Conservation (phyloP, 371 early-diverging fungal genomes). For the Funneliformis caledonium region DNA sequence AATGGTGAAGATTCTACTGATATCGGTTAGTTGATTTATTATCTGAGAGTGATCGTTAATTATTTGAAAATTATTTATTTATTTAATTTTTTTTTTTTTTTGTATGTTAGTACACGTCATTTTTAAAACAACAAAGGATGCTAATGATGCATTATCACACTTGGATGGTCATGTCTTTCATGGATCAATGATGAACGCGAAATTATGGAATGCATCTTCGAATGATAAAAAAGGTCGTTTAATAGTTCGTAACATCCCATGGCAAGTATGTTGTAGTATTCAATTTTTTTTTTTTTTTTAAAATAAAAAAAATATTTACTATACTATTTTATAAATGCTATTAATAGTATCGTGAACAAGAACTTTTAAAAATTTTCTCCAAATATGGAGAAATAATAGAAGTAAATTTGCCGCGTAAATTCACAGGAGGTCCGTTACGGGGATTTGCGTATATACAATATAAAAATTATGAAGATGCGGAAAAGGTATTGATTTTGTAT, state of each 20-base stretch:
- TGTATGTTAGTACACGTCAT: conserved; percentile 46
- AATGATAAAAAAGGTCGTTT: conserved; percentile 67
- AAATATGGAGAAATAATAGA: conserved; percentile 67
- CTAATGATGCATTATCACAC: conserved; percentile 56
- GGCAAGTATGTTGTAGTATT: conserved; percentile 54
- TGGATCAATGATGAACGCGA: conserved; percentile 51
- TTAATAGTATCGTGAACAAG: conserved; percentile 60
- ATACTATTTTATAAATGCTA: not conserved
- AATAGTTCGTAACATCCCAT: conserved; percentile 91
- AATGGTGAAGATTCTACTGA: conserved; percentile 47
- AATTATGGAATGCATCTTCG: conserved; percentile 40
- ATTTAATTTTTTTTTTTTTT: conserved; percentile 32
- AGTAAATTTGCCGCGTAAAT: conserved; percentile 78
- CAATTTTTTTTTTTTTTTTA: too few species aligned
- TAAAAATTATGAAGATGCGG: conserved; percentile 65
- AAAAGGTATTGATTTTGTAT: conserved; percentile 49
- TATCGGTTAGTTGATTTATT: conserved; percentile 35
- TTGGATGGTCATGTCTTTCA: conserved; percentile 74
- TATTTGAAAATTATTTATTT: conserved; percentile 44
- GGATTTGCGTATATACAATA: conserved; percentile 94
- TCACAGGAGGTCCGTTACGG: conserved; percentile 68
- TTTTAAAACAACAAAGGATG: conserved; percentile 48
- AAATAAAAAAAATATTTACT: not conserved
- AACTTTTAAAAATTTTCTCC: conserved; percentile 62
- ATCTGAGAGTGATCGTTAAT: too few species aligned